Conservation (phyloP, 768 basidiomycete species). For the Podaxis carcinomalis region DNA sequence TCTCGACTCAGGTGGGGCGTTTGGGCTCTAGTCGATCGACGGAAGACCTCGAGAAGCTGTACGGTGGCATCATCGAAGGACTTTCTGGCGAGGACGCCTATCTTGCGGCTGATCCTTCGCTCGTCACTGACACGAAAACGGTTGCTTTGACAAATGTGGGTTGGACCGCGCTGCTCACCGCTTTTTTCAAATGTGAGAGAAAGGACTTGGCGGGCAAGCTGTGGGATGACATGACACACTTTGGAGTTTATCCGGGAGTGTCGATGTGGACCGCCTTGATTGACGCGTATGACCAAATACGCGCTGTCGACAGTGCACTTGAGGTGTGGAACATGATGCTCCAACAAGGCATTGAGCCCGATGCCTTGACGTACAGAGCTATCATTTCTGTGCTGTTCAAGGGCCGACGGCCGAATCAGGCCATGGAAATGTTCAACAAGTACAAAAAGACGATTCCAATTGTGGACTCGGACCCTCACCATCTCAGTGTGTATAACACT, state of each 20-base stretch:
- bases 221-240: slow-evolving; percentile 62
- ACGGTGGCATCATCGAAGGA: slow-evolving; percentile 45
- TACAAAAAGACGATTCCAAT: slow-evolving; percentile 37
- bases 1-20: slow-evolving; percentile 47
- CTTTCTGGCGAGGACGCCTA: slow-evolving; percentile 49
- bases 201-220: slow-evolving; percentile 55
- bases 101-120: slow-evolving; percentile 40
- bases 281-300: slow-evolving; percentile 51
- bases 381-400: slow-evolving; percentile 61
- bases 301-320: slow-evolving; percentile 48
- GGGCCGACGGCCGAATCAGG: slow-evolving; percentile 45
- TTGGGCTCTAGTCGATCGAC: slow-evolving; percentile 33
- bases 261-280: slow-evolving; percentile 72
- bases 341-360: slow-evolving; percentile 51
- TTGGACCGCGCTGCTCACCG: slow-evolving; percentile 65
- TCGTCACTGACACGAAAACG: slow-evolving; percentile 31
- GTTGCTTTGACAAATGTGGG: slow-evolving; percentile 50
- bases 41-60: slow-evolving; percentile 40
- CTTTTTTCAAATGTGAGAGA: slow-evolving; percentile 53
- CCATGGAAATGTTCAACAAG: slow-evolving; percentile 43
- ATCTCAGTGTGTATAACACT: slow-evolving; percentile 64
- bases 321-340: slow-evolving; percentile 63
- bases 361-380: slow-evolving; percentile 62
- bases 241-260: slow-evolving; percentile 46
- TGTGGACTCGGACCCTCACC: slow-evolving; percentile 19